A percentile compares a stretch with the other conserved stretches of the same genome.
Evolutionary conservation across 1,284 basidiomycete genomes (phyloP).

Genomic region (Gomphus bonarii): DNA sequence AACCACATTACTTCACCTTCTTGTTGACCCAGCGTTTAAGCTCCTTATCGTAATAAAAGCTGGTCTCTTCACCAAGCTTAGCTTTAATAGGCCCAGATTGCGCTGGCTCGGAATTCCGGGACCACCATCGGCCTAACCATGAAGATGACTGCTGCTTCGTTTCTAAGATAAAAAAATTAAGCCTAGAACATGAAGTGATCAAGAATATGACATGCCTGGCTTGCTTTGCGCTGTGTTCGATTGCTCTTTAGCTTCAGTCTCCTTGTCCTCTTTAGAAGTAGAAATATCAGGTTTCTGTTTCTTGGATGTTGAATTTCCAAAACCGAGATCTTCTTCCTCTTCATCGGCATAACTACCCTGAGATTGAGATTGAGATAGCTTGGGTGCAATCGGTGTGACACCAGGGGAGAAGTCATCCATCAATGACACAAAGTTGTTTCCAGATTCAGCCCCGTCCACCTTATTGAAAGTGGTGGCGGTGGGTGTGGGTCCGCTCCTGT

Average conservation of each 20-base stretch:
- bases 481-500: conserved; percentile 46
- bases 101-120: conserved; percentile 31
- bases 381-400: conserved; percentile 27
- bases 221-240: conserved; percentile 20
- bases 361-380: conserved; percentile 17
- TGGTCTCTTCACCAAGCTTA: conserved; percentile 86
- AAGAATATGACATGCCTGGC: conserved; percentile 24
- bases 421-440: conserved; percentile 72
- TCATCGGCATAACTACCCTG: conserved; percentile 26
- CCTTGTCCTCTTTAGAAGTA: conserved; percentile 18
- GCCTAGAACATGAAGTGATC: not conserved
- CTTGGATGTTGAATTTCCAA: conserved; percentile 60
- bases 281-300: conserved; percentile 26
- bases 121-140: conserved; percentile 79
- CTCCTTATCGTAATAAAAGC: conserved; percentile 92
- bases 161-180: conserved; percentile 17
- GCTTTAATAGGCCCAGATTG: conserved; percentile 70
- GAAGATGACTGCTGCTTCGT: conserved; percentile 29
- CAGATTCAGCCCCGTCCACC: conserved; percentile 32
- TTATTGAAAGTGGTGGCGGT: conserved; percentile 54
- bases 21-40: conserved; percentile 96
- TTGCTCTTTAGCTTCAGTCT: conserved; percentile 18
- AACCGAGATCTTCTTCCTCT: conserved; percentile 83
- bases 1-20: conserved; percentile 47
- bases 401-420: conserved; percentile 60